Percentiles rank a stretch among this genome's conserved stretches.
Evolutionary conservation across 2,329 filamentous ascomycete genomes (phyloP).

Genomic region (Thelonectria rubi): DNA sequence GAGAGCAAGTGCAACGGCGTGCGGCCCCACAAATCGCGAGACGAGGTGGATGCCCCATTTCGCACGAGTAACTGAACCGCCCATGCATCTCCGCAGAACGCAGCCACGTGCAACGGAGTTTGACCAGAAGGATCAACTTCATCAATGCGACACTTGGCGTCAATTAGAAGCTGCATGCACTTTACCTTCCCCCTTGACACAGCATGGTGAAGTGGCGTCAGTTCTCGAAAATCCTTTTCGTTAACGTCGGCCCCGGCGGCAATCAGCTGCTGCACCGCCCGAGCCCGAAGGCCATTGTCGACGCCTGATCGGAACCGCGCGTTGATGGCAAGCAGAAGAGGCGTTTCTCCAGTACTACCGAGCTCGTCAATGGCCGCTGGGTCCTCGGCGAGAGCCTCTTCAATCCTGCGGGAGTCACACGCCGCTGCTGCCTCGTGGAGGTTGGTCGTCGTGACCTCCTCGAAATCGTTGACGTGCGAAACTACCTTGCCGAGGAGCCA

Average conservation of each 20-base stretch:
- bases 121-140: fast-evolving
- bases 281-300: fast-evolving
- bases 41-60: conserved; percentile 16
- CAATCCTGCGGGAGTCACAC: background rate
- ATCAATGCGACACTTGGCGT: background rate
- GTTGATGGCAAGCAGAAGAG: fast-evolving
- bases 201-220: conserved; percentile 12
- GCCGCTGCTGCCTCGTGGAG: background rate
- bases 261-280: conserved; percentile 11
- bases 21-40: fast-evolving
- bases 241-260: conserved; percentile 24
- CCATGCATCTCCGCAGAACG: fast-evolving
- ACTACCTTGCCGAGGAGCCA: background rate
- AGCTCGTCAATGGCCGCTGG: conserved; percentile 20
- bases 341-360: background rate
- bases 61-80: conserved; percentile 9
- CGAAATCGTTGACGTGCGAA: background rate
- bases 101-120: conserved; percentile 10
- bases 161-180: conserved; percentile 13
- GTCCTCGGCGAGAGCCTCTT: conserved; percentile 8
- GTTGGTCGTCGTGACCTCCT: background rate
- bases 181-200: fast-evolving
- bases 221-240: fast-evolving
- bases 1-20: background rate
- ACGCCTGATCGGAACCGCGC: background rate